Base-by-base conservation (phyloP, 345 rosid genomes). In the Eucalyptus tenuipes region DNA sequence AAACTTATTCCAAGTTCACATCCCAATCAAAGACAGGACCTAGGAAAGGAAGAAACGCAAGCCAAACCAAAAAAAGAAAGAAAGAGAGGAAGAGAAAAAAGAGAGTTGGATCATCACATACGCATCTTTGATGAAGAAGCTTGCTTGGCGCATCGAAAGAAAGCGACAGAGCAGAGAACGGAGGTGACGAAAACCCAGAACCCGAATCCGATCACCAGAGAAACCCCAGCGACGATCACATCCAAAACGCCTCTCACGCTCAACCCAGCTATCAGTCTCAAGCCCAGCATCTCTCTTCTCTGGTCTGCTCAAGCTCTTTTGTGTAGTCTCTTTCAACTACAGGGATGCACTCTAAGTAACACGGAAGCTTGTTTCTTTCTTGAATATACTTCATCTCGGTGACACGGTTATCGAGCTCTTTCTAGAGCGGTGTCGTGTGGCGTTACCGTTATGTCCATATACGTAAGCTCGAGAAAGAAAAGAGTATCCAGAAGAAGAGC, bases 101-200 rank as follows among this genome's bases (percentile, higher is more conserved):
- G 8, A 75, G 82, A 75, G 82, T 10, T 10, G 3, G 82, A 75
- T 75, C 45, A 71, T 71, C 14, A 37, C 8, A 52, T 20, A 52
- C 57, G 47, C 10, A 37, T 25, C 47, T 10, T 75, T 75, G 79
- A 82, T 89, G 17, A 89, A 89, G 88, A 89, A 29, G 68, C 89
- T 42, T 86, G 88, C 93, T 92, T 96, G 91, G 92, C 94, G 89
- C 96, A 94, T 90, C 92, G 93, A 88, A 96, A 86, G 94, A 97
- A 97, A 90, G 99, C 97, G 80, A 92, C 95, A 49, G 94, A 95
- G 91, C 99, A 96, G 79, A 97, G 96, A 75, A 97, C 84, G 52
- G 94, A 91, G 86, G 99, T 93, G 61, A 95, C 91, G 90, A 95
- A 90, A 85, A 94, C 92, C 91, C 96, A 97, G 89, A 96, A 89